Evolutionary conservation across 768 basidiomycete species (phyloP).

Genomic region (Amanita phalloides): DNA sequence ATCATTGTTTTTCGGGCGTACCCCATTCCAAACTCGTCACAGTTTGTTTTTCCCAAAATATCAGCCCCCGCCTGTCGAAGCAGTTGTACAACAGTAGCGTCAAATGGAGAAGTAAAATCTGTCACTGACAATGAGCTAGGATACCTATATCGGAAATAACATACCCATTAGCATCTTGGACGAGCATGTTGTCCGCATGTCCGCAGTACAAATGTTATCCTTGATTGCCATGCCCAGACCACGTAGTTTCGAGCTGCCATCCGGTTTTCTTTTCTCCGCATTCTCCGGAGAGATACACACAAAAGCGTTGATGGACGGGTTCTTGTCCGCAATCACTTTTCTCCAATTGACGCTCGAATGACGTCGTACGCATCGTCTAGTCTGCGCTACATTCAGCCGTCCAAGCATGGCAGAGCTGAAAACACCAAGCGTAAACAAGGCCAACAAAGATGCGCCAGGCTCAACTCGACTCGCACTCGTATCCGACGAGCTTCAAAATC

Average conservation of each 20-base stretch:
- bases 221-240: slow-evolving; percentile 63
- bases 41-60: slow-evolving; percentile 84
- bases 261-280: not conserved
- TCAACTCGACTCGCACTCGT: slow-evolving; percentile 1
- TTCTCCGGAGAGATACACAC: slow-evolving; percentile 21
- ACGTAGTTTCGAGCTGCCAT: slow-evolving; percentile 18
- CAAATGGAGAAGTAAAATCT: slow-evolving; percentile 76
- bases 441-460: not conserved
- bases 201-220: slow-evolving; percentile 72
- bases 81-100: slow-evolving; percentile 72
- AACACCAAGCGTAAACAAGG: not conserved
- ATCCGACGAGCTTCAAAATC: slow-evolving; percentile 68
- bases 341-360: slow-evolving; percentile 13
- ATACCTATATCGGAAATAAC: not conserved
- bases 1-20: slow-evolving; percentile 22
- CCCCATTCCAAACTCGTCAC: slow-evolving; percentile 99
- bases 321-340: slow-evolving; percentile 21
- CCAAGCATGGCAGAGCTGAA: not conserved
- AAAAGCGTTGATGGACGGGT: slow-evolving; percentile 46
- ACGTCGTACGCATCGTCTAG: not conserved
- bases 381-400: not conserved
- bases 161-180: slow-evolving; percentile 63
- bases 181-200: slow-evolving; percentile 62
- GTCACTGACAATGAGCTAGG: not conserved
- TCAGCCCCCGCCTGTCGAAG: slow-evolving; percentile 54